phyloP scores from a whole-genome alignment of 2,329 filamentous ascomycete species.

The Penicillium hesseltinei region DNA sequence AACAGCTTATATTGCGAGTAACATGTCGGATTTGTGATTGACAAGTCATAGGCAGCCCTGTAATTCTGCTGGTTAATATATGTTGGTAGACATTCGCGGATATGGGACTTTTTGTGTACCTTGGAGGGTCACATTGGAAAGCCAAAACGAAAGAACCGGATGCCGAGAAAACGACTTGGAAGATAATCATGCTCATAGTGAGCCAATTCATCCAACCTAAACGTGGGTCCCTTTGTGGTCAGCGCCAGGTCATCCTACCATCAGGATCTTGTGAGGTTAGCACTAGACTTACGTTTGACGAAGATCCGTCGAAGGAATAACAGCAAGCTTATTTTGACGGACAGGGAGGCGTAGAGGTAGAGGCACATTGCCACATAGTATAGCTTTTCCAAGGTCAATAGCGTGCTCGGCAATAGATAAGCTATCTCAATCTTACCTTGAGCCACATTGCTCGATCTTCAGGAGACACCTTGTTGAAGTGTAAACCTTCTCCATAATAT shows the following conservation, averaged over 20 bases:
- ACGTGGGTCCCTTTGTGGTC: neutral
- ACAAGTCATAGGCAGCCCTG: constrained; percentile 1
- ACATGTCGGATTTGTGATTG: neutral
- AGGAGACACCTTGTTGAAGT: neutral
- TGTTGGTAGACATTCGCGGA: neutral
- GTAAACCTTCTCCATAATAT: constrained; percentile 8
- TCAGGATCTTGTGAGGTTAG: neutral
- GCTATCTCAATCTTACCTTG: neutral
- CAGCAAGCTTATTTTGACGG: constrained; percentile 5
- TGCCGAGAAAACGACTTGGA: constrained; percentile 1
- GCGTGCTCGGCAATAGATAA: neutral
- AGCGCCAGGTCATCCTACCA: neutral
- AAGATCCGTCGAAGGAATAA: constrained; percentile 9
- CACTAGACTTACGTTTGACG: constrained; percentile 1
- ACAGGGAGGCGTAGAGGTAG: constrained; percentile 6
- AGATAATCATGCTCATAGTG: constrained; percentile 5
- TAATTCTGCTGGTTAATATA: neutral
- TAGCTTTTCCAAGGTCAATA: neutral
- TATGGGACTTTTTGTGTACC: neutral
- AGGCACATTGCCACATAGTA: constrained; percentile 13
- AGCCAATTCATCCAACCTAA: constrained; percentile 10
- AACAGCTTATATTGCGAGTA: constrained; percentile 8
- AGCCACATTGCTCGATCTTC: constrained; percentile 6
- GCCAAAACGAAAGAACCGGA: constrained; percentile 9
- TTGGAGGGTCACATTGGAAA: constrained; percentile 7